Base-by-base conservation (phyloP, 192 early-diverging fungal genomes). In the Mortierella hygrophila region DNA sequence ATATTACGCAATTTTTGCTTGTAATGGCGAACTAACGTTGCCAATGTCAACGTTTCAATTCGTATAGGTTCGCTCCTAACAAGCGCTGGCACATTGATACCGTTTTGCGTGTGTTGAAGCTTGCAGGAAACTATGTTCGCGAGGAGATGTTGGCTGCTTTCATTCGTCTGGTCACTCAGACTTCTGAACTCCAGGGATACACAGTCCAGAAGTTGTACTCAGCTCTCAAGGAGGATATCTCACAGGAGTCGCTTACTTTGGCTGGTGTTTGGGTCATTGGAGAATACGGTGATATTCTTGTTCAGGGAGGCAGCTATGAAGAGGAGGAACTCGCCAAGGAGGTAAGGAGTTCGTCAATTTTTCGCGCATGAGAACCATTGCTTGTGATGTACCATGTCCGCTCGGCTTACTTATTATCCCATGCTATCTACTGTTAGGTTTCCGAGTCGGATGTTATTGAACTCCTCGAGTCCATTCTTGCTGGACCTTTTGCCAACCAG, bases 1-100 rank as follows among this genome's bases (percentile, higher is more conserved):
- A 49, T 6, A 37, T 37, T 57, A n/a, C 13, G 0, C 15, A 8
- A 26, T n/a, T 21, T 57, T 21, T 23, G 3, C n/a, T 5, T 23
- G 6, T 8, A 55, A 26, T 72, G 29, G 44, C 20, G 3, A 32
- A 71, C 44, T 72, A 70, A 60, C 40, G 11, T 21, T 49, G 23
- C 63, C 55, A 9, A 35, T 32, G 3, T 32, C 7, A 15, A 11
- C 13, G 9, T 32, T 74, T 35, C 20, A 44, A 41, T 41, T 71
- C n/a, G 37, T 20, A 20, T 82, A 91, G 90, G 70, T 99, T 96
- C 84, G 95, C 97, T 57, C 97, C 98, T 35, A 97, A 97, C 83
- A 96, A 95, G 76, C 95, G 97, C 54, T 99, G 99, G 99, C 98
- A 99, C 80, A 92, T 99, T 72, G 99, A 99, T 80, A 99, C 97